Evolutionary conservation across 1,139 yeast genomes (phyloP), one percentile per base, ranked within the genome.

Genomic region (Lodderomyces parapsilosis): DNA sequence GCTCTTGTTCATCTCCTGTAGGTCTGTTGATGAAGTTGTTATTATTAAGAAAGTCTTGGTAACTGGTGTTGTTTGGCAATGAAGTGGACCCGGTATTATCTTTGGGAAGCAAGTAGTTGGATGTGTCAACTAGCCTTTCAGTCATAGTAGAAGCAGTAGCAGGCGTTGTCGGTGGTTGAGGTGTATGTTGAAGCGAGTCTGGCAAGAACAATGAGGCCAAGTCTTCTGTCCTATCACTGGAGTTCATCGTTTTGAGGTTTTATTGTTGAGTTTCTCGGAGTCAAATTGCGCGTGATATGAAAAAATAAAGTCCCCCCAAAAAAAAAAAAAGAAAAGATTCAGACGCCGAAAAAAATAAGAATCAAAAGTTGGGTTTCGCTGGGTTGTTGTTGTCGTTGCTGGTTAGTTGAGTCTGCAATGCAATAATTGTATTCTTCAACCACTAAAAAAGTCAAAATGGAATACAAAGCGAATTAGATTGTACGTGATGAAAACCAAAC

Each of bases 171-270:
- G 43, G 41, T 7, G 45, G 8, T 18, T 44, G 38, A 20, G 43
- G 50, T 8, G 41, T 37, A 18, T 60, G 67, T 41, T 65, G 70
- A 28, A 71, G 59, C 22, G 69, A 65, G 41, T 72, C 77, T 4
- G 76, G 76, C 30, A 72, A 55, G 42, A 72, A 72, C 41, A 72
- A 59, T 24, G 76, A 64, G 36, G 76, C 68, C 39, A 72, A 59
- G 53, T 72, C 78, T 46, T 71, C 76, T 36, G 65, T 61, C 27
- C 61, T 53, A 31, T 60, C 65, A 15, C 20, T 31, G 44, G 62
- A 30, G 19, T 30, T 30, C 33, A 30, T 30, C 3, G 19, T 30
- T n/a, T n/a, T n/a, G n/a, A n/a, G 18, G 19, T 15, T 24, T 9
- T 15, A 14, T 6, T 5, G 15, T 30, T 14, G 19, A 5, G 14